Conservation (phyloP, 129 eudicot genomes). For the Glebionis coronaria region DNA sequence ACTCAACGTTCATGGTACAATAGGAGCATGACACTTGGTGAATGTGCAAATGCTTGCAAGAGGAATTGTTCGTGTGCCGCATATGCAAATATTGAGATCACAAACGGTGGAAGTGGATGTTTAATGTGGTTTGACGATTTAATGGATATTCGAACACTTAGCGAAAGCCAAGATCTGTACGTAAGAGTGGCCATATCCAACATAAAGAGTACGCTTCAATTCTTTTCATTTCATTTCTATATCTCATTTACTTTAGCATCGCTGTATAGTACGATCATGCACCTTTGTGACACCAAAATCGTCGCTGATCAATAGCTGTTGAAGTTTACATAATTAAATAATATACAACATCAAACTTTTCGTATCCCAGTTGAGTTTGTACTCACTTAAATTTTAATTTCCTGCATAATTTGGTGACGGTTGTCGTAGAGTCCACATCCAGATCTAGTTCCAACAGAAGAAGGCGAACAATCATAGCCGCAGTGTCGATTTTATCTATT, state of each 20-base stretch:
- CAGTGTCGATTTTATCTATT: constrained; percentile 2
- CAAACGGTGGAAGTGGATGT: constrained; percentile 39
- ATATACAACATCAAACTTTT: too few relatives aligned
- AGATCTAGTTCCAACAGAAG: constrained; percentile 10
- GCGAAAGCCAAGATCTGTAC: constrained; percentile 26
- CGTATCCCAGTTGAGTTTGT: too few relatives aligned
- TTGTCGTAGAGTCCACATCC: background rate
- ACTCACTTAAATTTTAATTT: too few relatives aligned
- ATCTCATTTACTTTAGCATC: too few relatives aligned
- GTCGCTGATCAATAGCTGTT: too few relatives aligned
- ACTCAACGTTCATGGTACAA: constrained; percentile 21
- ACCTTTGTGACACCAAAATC: too few relatives aligned
- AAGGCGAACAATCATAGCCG: background rate
- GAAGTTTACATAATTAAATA: too few relatives aligned
- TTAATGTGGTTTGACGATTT: constrained; percentile 23
- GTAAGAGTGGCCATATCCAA: constrained; percentile 25
- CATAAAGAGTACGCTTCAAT: constrained; percentile 20
- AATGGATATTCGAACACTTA: constrained; percentile 14
- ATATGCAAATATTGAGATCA: constrained; percentile 32
- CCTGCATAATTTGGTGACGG: too few relatives aligned
- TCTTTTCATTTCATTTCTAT: background rate
- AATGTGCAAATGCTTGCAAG: constrained; percentile 24
- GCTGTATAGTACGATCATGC: too few relatives aligned
- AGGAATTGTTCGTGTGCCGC: constrained; percentile 28
- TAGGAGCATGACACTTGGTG: constrained; percentile 23